Evolutionary conservation across 1,284 basidiomycete species (phyloP), one percentile per base, ranked within the genome.

Genomic region (Leccinum ponderosum): DNA sequence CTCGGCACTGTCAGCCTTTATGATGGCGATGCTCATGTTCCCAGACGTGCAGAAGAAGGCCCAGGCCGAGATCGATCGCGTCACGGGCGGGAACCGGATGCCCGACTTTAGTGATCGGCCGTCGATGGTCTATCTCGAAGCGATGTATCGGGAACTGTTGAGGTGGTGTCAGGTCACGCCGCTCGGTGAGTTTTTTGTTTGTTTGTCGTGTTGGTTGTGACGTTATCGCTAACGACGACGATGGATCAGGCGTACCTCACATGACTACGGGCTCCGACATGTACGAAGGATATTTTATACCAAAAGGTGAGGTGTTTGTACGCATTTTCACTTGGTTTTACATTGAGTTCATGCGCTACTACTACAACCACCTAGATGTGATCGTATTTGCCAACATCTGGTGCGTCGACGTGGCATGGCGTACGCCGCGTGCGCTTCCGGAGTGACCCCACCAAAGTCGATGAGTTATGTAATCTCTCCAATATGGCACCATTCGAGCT

Each of bases 401-500:
- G 68, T 68, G 6, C 52, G 66, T 61, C 25, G 20, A 52, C 22
- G 6, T 6, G 17, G 3, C 14, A 53, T 27, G 7, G 27, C 6
- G 27, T 27, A 25, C 25, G 25, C 27, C 27, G 27, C 6, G 27
- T 27, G 27, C 27, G 27, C 27, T 27, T 27, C 25, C 25, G 25
- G 25, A 25, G 25, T 25, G 25, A 25, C 27, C 27, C 48, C 47
- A 56, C 51, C 22, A 33, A 62, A 25, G 47, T 50, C 14, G 9
- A 15, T 54, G 58, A 52, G 66, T 59, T 27, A 67, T 66, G 35
- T 35, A 35, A 35, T 37, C 37, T 37, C 67, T 57, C 56, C 55
- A 53, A 62, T 72, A 94, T 94, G 93, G 90, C 91, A 61, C 91
- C 93, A 69, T 95, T 97, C 82, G 93, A 97, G 82, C 89, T 97